A percentile compares a stretch with the other conserved stretches of the same genome.
Conservation (phyloP, 306 rosid genomes). For the Vigna trinervia region DNA sequence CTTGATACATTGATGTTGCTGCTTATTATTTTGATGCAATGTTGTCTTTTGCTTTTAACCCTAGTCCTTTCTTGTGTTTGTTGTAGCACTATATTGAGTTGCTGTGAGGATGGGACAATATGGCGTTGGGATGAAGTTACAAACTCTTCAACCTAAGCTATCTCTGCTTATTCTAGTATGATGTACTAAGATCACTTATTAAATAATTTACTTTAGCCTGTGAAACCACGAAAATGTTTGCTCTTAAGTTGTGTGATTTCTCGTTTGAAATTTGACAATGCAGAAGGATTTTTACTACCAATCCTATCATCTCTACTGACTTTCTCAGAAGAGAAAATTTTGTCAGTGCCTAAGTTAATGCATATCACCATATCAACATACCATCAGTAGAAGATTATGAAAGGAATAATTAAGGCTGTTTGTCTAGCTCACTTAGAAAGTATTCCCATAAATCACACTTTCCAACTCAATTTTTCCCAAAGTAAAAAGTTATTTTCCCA, state of each 20-base stretch:
- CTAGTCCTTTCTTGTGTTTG: slow-evolving; percentile 16
- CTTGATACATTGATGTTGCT: not conserved
- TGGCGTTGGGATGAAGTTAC: slow-evolving; percentile 94
- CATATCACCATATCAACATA: slow-evolving; percentile 41
- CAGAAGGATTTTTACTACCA: slow-evolving; percentile 58
- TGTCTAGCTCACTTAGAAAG: not conserved
- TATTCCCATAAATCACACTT: not conserved
- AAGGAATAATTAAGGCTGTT: not conserved
- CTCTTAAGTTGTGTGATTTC: slow-evolving; percentile 55
- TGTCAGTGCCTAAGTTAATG: slow-evolving; percentile 87
- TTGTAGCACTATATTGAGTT: slow-evolving; percentile 84
- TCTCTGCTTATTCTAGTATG: slow-evolving; percentile 21
- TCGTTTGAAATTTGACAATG: slow-evolving; percentile 49
- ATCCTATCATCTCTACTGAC: slow-evolving; percentile 44
- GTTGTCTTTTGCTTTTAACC: not conserved
- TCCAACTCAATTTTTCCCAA: not conserved
- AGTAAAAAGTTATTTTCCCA: not conserved
- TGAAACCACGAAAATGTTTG: slow-evolving; percentile 68
- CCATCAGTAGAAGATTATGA: slow-evolving; percentile 19
- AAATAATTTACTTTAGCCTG: slow-evolving; percentile 62
- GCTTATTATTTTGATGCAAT: not conserved
- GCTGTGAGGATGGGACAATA: slow-evolving; percentile 96
- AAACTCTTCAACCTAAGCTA: slow-evolving; percentile 37
- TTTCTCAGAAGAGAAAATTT: slow-evolving; percentile 58
- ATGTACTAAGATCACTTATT: slow-evolving; percentile 49